Percentiles rank a stretch among this genome's conserved stretches.
Conservation (phyloP, 2,329 filamentous ascomycete species). For the Biscogniauxia mediterranea region DNA sequence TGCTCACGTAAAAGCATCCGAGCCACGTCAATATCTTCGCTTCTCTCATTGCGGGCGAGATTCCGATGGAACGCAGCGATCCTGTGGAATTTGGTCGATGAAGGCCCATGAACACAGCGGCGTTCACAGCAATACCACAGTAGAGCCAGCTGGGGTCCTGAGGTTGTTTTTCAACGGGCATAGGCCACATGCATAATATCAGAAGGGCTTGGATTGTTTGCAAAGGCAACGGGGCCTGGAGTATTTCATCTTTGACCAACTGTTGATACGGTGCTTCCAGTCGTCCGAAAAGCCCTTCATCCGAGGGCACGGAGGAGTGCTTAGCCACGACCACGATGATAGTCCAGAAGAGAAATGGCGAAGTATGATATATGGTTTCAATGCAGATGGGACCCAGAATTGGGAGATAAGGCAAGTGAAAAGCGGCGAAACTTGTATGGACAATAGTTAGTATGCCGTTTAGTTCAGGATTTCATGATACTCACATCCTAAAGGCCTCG, state of each 20-base stretch:
- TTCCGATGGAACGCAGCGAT: constrained; percentile 17
- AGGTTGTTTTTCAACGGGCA: constrained; percentile 24
- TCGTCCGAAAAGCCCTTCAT: constrained; percentile 20
- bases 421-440: constrained; percentile 22
- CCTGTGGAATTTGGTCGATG: constrained; percentile 22
- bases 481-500: constrained; percentile 27
- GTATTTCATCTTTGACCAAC: constrained; percentile 19
- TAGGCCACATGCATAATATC: constrained; percentile 29
- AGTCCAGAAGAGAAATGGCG: constrained; percentile 32
- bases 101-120: constrained; percentile 29
- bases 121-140: constrained; percentile 31
- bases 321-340: constrained; percentile 25
- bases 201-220: constrained; percentile 31
- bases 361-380: constrained; percentile 24
- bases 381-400: constrained; percentile 29
- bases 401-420: constrained; percentile 28
- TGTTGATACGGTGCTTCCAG: constrained; percentile 25
- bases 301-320: constrained; percentile 15
- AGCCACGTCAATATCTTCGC: constrained; percentile 31
- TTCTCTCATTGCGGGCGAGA: constrained; percentile 16
- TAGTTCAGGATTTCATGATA: background rate
- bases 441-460: background rate
- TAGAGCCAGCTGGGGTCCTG: constrained; percentile 33
- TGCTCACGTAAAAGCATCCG: constrained; percentile 32
- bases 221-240: constrained; percentile 28